Base-by-base conservation (phyloP, 495 filamentous ascomycete genomes). In the Xylaria bambusicola region DNA sequence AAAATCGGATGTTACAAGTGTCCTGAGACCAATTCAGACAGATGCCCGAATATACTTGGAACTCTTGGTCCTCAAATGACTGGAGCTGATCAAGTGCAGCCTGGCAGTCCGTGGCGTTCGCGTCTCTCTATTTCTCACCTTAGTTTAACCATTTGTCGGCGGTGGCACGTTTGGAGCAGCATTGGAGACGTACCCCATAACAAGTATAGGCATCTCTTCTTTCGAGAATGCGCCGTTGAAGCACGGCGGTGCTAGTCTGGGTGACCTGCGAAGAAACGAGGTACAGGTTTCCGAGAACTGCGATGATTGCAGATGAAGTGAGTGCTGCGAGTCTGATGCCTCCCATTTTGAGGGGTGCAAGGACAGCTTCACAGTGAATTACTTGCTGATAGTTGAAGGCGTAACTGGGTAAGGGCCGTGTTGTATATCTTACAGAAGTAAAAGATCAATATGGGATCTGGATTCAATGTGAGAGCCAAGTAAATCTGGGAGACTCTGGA, bases 161-260 rank as follows among this genome's bases (percentile, higher is more conserved):
- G 58, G 42, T 52, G 47, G 46, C 31, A 38, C 23, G 47, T 49
- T 1, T 26, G 24, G n/a, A n/a, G n/a, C n/a, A 33, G 12, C 15
- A 26, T 56, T 45, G 62, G 23, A 42, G 12, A 58, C 65, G 51
- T 68, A 70, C 68, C 6, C 68, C 68, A 27, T 70, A 70, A 18
- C 68, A 70, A 26, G 61, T 61, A 42, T 54, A 70, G 21, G 68
- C 68, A 55, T 70, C 68, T 57, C 68, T 63, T 33, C 68, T 70
- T 40, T 54, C 47, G 7, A 70, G 65, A 36, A 21, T 6, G 27
- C 24, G 46, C 18, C 49, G 26, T 6, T 35, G 45, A 23, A 9
- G 15, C 20, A 29, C 17, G 9, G 9, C 38, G n/a, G 29, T n/a
- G 15, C 35, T 10, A 18, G 49, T 29, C 18, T 21, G n/a, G 27